Evolutionary conservation across 2,329 filamentous ascomycete genomes (phyloP), one percentile per base, ranked within the genome.

Genomic region (Colletotrichum trifolii): DNA sequence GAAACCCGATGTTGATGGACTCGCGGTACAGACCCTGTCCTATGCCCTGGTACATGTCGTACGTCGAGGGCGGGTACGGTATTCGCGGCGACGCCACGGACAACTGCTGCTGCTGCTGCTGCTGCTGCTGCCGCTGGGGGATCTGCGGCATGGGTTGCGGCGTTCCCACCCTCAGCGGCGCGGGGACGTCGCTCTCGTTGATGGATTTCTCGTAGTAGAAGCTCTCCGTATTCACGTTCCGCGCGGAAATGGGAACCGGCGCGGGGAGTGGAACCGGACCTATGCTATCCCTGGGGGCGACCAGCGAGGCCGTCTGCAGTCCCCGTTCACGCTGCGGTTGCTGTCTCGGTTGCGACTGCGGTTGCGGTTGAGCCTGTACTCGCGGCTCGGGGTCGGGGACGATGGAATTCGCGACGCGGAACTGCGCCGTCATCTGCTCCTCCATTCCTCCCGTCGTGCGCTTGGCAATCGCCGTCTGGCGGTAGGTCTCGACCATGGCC

Each of bases 161-260:
- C 17, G 58, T 33, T 8, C 58, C 63, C 11, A 43, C 13, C 1
- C 58, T 38, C 8, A 66, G 36, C 13, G 63, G 63, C 33, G 13
- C 58, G 13, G 63, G 63, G 3, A 54, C 11, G 17, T n/a, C 38
- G 1, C 46, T 52, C 13, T 62, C 63, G 13, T 53, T 52, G 47
- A 62, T 57, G 38, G 63, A 63, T 8, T 46, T 63, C 1, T 66
- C 63, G 36, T 63, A 57, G 17, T 66, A 66, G 2, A 66, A 66
- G 53, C 63, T 66, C 15, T 61, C 60, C 10, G 52, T 11, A 1
- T 50, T 40, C 33, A 43, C 2, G 3, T 63, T 56, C 0, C 58
- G 40, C 4, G 58, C 33, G 4, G n/a, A n/a, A 12, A 12, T 6
- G 6, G 1, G 15, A 49, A 45, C 15, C 11, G 40, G 5, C 12